Percentiles rank a stretch among this genome's conserved stretches.
phyloP scores from a whole-genome alignment of 352 stramenopile genomes.

The Pythium insidiosum region DNA sequence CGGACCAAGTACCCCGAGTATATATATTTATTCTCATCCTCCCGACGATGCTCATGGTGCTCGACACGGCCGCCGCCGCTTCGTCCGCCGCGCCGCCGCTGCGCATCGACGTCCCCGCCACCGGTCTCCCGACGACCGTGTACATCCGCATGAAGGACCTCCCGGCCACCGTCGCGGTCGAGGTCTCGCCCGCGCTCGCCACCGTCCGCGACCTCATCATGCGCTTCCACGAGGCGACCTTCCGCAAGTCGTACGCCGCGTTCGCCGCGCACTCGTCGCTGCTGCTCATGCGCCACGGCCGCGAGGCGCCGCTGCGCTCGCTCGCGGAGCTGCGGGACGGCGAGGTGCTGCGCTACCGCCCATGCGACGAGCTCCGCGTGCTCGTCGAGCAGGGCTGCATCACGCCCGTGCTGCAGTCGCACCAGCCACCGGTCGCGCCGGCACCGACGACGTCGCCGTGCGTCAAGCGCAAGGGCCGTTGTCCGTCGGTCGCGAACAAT shows the following conservation, averaged over 20 bases:
- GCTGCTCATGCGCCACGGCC: conserved; percentile 24
- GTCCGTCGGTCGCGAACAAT: conserved; percentile 60
- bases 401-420: conserved; percentile 35
- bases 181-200: conserved; percentile 26
- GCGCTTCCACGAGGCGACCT: conserved; percentile 64
- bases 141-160: conserved; percentile 73
- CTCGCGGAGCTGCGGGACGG: conserved; percentile 39
- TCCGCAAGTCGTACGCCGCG: conserved; percentile 60
- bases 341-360: conserved; percentile 63
- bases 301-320: conserved; percentile 34
- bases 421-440: conserved; percentile 3
- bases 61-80: no score
- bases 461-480: conserved; percentile 66
- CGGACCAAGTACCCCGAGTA: no score
- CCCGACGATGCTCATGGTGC: no score
- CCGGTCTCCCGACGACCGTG: conserved; percentile 21
- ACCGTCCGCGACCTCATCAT: conserved; percentile 43
- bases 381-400: conserved; percentile 67
- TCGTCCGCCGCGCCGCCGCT: conserved; percentile 38
- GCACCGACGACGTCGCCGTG: conserved; percentile 29
- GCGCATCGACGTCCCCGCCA: conserved; percentile 21
- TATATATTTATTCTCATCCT: no score
- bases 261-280: conserved; percentile 40
- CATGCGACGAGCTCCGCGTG: conserved; percentile 62
- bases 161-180: conserved; percentile 42